Conservation (phyloP, 768 basidiomycete genomes). For the Gelatoporia subvermispora region DNA sequence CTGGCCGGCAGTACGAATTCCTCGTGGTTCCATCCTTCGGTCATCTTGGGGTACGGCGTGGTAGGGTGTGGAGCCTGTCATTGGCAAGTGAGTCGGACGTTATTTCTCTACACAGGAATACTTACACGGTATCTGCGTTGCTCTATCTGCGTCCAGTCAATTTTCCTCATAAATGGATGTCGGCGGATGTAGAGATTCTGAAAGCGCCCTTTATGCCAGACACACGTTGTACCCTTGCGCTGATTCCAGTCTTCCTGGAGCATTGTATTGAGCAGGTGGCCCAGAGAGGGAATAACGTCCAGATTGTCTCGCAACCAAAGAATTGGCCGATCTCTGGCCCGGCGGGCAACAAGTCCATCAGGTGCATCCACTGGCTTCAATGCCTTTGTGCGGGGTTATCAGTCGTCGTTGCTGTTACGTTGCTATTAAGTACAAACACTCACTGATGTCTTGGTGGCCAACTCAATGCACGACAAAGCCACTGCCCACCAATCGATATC, state of each 20-base stretch:
- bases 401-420: too few species aligned
- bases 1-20: constrained; percentile 30
- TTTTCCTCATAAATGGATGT: constrained; percentile 41
- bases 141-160: constrained; percentile 46
- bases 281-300: constrained; percentile 21
- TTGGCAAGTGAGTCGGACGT: constrained; percentile 2
- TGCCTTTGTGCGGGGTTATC: too few species aligned
- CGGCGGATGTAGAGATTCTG: constrained; percentile 26
- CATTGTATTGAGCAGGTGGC: constrained; percentile 38
- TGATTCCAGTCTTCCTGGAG: constrained; percentile 15
- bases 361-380: too few species aligned
- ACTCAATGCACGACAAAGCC: constrained; percentile 49
- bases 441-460: constrained; percentile 36
- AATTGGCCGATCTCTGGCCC: too few species aligned
- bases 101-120: not conserved
- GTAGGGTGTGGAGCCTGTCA: constrained; percentile 42
- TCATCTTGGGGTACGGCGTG: constrained; percentile 15
- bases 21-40: constrained; percentile 33
- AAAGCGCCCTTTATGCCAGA: too few species aligned
- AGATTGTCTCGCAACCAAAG: not conserved
- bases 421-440: too few species aligned
- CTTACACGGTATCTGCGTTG: constrained; percentile 42
- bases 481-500: constrained; percentile 53
- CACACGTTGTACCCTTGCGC: too few species aligned
- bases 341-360: too few species aligned